Conservation (phyloP, 1,284 basidiomycete genomes). For the Ustilago sp. region DNA sequence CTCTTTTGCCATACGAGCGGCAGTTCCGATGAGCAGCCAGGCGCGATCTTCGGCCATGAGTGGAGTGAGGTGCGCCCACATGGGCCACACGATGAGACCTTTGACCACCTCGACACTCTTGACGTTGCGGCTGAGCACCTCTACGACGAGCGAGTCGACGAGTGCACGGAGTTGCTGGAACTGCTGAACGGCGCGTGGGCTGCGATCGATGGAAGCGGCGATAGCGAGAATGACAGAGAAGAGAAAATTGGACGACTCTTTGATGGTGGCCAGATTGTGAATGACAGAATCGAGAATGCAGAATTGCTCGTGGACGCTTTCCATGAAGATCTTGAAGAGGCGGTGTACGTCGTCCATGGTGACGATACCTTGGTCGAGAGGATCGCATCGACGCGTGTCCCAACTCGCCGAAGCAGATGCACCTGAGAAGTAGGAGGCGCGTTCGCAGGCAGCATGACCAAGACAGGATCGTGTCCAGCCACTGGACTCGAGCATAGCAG, state of each 20-base stretch:
- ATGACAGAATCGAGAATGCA: constrained; percentile 45
- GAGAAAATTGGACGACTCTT: constrained; percentile 52
- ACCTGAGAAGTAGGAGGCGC: constrained; percentile 52
- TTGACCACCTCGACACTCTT: constrained; percentile 53
- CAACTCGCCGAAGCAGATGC: constrained; percentile 43
- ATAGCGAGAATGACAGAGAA: constrained; percentile 50
- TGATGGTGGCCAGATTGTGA: constrained; percentile 44
- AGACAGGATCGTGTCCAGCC: constrained; percentile 47
- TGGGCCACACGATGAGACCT: constrained; percentile 49
- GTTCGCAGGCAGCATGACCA: constrained; percentile 43
- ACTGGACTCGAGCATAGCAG: constrained; percentile 36
- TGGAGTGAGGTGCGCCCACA: constrained; percentile 53
- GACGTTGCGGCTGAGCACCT: constrained; percentile 51
- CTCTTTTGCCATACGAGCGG: constrained; percentile 51
- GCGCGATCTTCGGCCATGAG: constrained; percentile 52
- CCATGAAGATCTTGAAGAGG: constrained; percentile 44
- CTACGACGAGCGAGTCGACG: constrained; percentile 50
- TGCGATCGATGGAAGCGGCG: constrained; percentile 45
- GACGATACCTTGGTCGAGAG: constrained; percentile 45
- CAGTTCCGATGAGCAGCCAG: constrained; percentile 49
- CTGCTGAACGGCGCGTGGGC: constrained; percentile 38
- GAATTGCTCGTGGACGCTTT: constrained; percentile 45
- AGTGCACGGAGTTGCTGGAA: constrained; percentile 41
- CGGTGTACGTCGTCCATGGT: constrained; percentile 46
- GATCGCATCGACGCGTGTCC: constrained; percentile 47